These are phyloP conservation scores for Cryptococcus depauperatus DNA, from an alignment of 1,284 basidiomycete genomes.

Conservation along the genomic window DNA sequence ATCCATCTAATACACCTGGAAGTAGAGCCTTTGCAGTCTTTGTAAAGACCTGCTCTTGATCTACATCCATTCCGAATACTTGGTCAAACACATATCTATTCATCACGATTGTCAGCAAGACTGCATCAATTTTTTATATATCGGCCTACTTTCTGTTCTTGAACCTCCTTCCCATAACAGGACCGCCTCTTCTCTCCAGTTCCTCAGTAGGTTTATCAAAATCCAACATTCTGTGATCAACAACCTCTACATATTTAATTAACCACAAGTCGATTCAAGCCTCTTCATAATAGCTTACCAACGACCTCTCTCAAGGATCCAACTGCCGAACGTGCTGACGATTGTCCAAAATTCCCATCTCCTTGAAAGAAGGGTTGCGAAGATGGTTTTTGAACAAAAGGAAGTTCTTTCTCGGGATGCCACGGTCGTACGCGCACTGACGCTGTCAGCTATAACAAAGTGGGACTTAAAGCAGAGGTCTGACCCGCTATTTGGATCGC, in stretches of 20 bases:
- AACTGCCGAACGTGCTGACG: constrained; percentile 25
- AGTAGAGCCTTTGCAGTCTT: constrained; percentile 75
- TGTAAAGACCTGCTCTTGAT: constrained; percentile 77
- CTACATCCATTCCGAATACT: constrained; percentile 71
- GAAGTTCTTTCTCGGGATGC: constrained; percentile 64
- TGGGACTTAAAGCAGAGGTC: background rate
- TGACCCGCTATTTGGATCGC: constrained; percentile 35
- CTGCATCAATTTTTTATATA: constrained; percentile 2
- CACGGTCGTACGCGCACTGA: constrained; percentile 86
- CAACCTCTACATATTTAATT: constrained; percentile 38
- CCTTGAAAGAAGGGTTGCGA: constrained; percentile 58
- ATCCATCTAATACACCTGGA: constrained; percentile 78
- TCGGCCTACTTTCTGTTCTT: constrained; percentile 65
- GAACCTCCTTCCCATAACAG: constrained; percentile 74
- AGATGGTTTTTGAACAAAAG: constrained; percentile 60
- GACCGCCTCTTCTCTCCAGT: constrained; percentile 52
- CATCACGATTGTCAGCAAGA: constrained; percentile 1
- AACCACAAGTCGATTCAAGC: background rate
- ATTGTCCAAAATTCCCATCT: constrained; percentile 63
- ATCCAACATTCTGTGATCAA: constrained; percentile 57
- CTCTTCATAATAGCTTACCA: constrained; percentile 26
- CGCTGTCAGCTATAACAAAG: background rate
- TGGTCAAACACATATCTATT: constrained; percentile 85
- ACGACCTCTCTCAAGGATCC: constrained; percentile 43
- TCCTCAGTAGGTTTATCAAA: constrained; percentile 76